Conservation (phyloP, 345 rosid species). For the Excoecaria agallocha region DNA sequence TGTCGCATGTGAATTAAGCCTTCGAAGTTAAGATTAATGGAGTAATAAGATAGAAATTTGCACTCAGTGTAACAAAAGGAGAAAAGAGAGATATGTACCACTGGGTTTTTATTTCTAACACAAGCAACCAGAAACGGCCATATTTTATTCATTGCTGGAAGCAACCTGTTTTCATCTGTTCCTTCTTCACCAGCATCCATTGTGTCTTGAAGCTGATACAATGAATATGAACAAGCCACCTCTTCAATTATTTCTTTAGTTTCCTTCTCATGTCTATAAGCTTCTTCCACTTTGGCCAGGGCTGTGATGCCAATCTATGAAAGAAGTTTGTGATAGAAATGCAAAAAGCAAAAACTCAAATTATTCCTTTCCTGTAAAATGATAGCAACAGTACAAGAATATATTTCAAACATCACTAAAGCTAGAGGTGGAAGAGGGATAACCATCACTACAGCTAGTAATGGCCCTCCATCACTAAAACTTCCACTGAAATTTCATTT, state of each 20-base stretch:
- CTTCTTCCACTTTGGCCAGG: conserved; percentile 79
- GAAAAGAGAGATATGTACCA: conserved; percentile 38
- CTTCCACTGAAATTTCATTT: not conserved
- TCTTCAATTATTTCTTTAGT: conserved; percentile 69
- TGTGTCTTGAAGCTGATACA: conserved; percentile 62
- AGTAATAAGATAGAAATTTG: not conserved
- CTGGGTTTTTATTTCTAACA: conserved; percentile 54
- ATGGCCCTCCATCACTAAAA: not conserved
- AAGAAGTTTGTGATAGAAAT: conserved; percentile 6
- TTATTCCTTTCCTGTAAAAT: not conserved
- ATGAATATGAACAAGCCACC: conserved; percentile 46
- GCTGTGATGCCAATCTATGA: conserved; percentile 64
- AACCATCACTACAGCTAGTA: not conserved
- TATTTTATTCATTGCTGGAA: conserved; percentile 85
- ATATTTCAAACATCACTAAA: not conserved
- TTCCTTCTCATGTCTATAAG: conserved; percentile 61
- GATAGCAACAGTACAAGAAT: not conserved
- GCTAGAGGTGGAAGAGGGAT: not conserved
- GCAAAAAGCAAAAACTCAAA: conserved; percentile 1
- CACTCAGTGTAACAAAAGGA: not conserved
- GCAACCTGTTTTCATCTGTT: conserved; percentile 74
- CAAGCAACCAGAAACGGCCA: conserved; percentile 86
- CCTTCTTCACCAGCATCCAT: conserved; percentile 58
- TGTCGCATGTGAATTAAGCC: not conserved
- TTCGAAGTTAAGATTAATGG: not conserved